A percentile compares a stretch with the other conserved stretches of the same genome.
phyloP scores from a whole-genome alignment of 177 flowering plant genomes.

The Vitis hybrid region DNA sequence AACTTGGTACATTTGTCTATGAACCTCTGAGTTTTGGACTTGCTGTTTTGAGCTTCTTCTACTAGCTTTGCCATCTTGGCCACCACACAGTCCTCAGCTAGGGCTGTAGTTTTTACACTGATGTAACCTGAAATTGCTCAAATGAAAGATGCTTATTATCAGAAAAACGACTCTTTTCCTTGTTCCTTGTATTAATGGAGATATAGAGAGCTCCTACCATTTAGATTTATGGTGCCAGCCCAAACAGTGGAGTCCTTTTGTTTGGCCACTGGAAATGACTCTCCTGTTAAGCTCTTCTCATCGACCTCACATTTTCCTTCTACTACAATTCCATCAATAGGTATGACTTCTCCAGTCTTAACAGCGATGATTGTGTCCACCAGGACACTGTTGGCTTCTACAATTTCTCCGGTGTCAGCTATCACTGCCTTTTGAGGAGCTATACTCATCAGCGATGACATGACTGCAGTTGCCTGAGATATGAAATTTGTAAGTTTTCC shows the following conservation, averaged over 20 bases:
- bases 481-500: not conserved
- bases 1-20: slow-evolving; percentile 72
- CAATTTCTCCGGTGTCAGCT: slow-evolving; percentile 74
- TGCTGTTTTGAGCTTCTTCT: slow-evolving; percentile 86
- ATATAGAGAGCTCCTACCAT: slow-evolving; percentile 41
- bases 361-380: slow-evolving; percentile 69
- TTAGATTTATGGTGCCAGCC: slow-evolving; percentile 90
- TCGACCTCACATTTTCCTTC: slow-evolving; percentile 88
- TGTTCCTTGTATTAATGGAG: no score
- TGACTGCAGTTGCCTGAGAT: slow-evolving; percentile 72
- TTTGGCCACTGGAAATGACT: slow-evolving; percentile 79
- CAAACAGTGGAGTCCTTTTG: slow-evolving; percentile 63
- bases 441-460: slow-evolving; percentile 73
- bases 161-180: no score
- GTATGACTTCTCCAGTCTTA: slow-evolving; percentile 83
- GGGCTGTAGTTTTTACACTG: slow-evolving; percentile 66
- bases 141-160: not conserved
- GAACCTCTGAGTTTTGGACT: slow-evolving; percentile 62
- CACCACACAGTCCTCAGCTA: slow-evolving; percentile 82
- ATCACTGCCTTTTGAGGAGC: slow-evolving; percentile 71
- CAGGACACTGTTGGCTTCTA: slow-evolving; percentile 57
- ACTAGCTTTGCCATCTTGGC: slow-evolving; percentile 92
- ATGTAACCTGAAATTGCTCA: slow-evolving; percentile 58
- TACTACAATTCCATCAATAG: slow-evolving; percentile 83
- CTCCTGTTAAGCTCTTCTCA: slow-evolving; percentile 83